phyloP scores from a whole-genome alignment of 2,329 filamentous ascomycete species.

The Fusarium globosum region DNA sequence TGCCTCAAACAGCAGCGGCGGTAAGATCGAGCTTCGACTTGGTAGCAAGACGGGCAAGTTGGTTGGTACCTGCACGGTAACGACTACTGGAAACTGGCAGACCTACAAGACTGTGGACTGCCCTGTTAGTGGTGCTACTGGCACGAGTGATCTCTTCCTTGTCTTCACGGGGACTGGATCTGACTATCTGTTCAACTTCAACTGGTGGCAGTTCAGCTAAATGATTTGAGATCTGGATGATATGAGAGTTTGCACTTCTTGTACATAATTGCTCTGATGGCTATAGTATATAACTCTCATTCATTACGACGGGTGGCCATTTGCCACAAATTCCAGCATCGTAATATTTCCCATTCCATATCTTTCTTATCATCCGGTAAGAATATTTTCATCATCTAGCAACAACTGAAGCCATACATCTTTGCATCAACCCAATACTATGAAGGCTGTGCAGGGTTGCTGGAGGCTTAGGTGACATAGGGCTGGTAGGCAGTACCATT shows the following conservation, averaged over 20 bases:
- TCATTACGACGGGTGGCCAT: accelerated
- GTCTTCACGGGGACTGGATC: not conserved
- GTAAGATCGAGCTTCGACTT: constrained; percentile 4
- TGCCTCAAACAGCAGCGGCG: not conserved
- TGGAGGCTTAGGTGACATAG: not conserved
- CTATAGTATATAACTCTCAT: not conserved
- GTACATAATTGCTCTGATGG: not conserved
- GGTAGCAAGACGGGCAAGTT: not conserved
- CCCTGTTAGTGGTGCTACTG: not conserved
- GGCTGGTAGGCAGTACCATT: constrained; percentile 19
- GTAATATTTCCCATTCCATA: accelerated
- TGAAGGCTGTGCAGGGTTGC: too few species aligned
- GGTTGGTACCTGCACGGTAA: constrained; percentile 14
- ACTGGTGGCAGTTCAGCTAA: constrained; percentile 17
- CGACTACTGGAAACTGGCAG: constrained; percentile 4
- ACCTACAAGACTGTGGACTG: not conserved
- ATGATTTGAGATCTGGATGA: accelerated
- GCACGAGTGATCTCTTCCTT: not conserved
- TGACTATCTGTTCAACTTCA: constrained; percentile 4
- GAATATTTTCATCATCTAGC: accelerated
- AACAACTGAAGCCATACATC: accelerated
- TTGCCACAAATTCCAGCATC: accelerated
- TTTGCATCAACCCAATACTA: not conserved
- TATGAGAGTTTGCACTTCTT: not conserved
- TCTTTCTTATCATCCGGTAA: not conserved